Base-by-base conservation (phyloP, 768 basidiomycete species). In the Tulasnella sp. region DNA sequence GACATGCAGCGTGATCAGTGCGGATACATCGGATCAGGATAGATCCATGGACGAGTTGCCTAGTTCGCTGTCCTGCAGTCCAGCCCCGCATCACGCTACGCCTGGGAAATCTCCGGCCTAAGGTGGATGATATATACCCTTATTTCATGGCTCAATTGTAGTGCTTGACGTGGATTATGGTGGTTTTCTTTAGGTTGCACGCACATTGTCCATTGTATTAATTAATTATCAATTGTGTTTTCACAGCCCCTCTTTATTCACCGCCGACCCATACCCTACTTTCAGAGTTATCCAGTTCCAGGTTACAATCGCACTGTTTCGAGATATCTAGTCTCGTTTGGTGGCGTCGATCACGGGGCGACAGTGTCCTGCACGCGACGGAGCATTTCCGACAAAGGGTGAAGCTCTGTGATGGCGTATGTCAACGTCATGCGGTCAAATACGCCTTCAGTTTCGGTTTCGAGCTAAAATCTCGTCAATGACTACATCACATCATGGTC, bases 361-460 rank as follows among this genome's bases (percentile, higher is more conserved):
- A 68, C 17, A 29, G 67, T 17, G 6, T 54, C 25, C 38, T 75
- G 74, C n/a, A 36, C 45, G 36, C 29, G 12, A 9, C 38, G 52
- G 22, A 75, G 25, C 0, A 39, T 17, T 5, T 83, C 81, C 76
- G 86, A 91, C 8, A 94, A 83, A 0, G 88, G 91, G 81, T 96
- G 93, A 78, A 93, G 90, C 76, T 91, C 90, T 0, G 95, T 95
- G 0, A 97, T 83, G 3, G 88, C 88, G 79, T 97, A 98, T 2
- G 93, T 93, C 68, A 96, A 82, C 0, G 93, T 92, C 86, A 93
- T 88, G 72, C 85, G 83, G 75, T 91, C 86, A 70, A 94, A 87
- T 34, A 94, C 86, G 14, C 83, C 83, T 4, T 86, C 83, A 0
- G 84, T 81, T 71, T 86, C 85, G 22, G 87, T 80, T 77, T 91